Evolutionary conservation across 169 alveolate species (phyloP).

Genomic region (Plasmodium sp.): DNA sequence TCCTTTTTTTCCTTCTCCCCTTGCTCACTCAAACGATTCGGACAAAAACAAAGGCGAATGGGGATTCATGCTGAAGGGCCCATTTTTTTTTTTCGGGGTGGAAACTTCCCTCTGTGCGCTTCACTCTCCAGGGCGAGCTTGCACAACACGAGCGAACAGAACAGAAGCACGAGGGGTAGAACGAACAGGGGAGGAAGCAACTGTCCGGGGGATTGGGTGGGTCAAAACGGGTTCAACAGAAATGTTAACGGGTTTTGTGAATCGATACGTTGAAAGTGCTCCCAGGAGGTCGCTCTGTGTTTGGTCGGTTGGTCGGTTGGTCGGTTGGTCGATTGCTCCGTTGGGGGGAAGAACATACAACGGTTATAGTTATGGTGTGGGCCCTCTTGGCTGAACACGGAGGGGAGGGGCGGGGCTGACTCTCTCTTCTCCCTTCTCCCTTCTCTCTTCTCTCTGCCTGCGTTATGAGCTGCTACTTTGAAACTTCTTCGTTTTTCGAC

Average conservation of each 20-base stretch:
- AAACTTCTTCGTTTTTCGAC: conserved; percentile 12
- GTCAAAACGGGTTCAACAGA: neutral
- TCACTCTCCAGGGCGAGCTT: neutral
- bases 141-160: neutral
- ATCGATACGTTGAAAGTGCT: neutral
- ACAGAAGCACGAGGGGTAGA: neutral
- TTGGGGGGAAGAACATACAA: neutral
- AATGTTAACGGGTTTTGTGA: neutral
- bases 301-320: neutral
- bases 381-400: neutral
- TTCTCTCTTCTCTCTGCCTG: neutral
- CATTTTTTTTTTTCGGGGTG: neutral
- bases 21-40: neutral
- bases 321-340: too few species aligned
- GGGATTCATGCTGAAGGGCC: neutral
- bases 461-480: conserved; percentile 6
- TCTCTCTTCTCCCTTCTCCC: neutral
- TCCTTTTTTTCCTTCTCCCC: neutral
- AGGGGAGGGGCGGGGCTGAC: neutral
- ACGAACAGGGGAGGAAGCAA: neutral
- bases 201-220: neutral
- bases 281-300: neutral
- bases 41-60: neutral
- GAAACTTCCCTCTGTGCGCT: neutral
- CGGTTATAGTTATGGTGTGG: neutral